A percentile compares a stretch with the other conserved stretches of the same genome.
These are phyloP conservation scores for Claviceps fusiformis DNA, from an alignment of 2,329 filamentous ascomycete species.

Conservation along the genomic window DNA sequence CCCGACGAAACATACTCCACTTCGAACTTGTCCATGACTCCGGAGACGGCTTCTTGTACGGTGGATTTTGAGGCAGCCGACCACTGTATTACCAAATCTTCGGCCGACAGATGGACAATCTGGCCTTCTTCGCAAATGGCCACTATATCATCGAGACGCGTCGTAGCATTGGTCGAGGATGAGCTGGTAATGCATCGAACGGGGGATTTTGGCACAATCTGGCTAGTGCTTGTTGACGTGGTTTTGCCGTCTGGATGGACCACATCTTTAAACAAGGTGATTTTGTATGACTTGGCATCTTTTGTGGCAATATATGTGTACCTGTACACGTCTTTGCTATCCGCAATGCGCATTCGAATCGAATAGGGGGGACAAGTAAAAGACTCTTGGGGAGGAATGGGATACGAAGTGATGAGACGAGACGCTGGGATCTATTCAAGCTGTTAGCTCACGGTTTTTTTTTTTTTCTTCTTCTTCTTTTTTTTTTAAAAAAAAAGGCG, in stretches of 20 bases:
- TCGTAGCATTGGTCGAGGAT: constrained; percentile 13
- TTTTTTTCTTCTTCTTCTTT: no score
- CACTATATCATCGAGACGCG: constrained; percentile 29
- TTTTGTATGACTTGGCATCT: constrained; percentile 32
- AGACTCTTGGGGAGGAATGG: constrained; percentile 49
- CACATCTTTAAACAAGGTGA: constrained; percentile 47
- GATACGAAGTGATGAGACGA: constrained; percentile 51
- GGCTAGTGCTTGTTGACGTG: constrained; percentile 33
- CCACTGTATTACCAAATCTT: constrained; percentile 26
- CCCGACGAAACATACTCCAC: constrained; percentile 37
- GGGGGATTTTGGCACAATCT: constrained; percentile 25
- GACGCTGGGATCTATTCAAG: constrained; percentile 41
- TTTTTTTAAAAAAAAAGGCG: no score
- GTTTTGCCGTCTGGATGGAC: constrained; percentile 38
- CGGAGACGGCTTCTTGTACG: constrained; percentile 22
- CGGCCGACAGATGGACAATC: constrained; percentile 45
- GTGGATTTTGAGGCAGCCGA: constrained; percentile 19
- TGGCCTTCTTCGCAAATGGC: constrained; percentile 47
- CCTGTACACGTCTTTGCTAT: constrained; percentile 35
- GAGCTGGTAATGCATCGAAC: constrained; percentile 22
- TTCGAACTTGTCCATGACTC: constrained; percentile 22
- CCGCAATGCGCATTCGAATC: constrained; percentile 35
- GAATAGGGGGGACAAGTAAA: constrained; percentile 51
- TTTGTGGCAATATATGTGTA: constrained; percentile 49
- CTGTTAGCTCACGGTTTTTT: neutral